Percentiles rank a stretch among this genome's conserved stretches.
These are phyloP conservation scores for Fagopyrum esculentum DNA, from an alignment of 148 eudicot genomes.

Conservation along the genomic window DNA sequence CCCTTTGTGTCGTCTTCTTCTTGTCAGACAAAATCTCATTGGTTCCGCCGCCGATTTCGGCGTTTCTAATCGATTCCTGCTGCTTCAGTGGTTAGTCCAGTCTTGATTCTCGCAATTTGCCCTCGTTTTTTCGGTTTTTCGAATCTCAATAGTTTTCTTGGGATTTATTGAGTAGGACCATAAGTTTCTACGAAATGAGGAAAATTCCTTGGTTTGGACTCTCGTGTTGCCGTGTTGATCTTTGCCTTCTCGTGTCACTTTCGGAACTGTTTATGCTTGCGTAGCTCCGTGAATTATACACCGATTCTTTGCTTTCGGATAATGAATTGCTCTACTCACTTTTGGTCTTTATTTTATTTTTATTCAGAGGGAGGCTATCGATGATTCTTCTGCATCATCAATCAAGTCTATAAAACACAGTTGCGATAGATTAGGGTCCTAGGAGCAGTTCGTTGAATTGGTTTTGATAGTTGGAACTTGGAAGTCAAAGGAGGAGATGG, in stretches of 20 bases:
- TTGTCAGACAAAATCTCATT: slow-evolving; percentile 1
- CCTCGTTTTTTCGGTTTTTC: background rate
- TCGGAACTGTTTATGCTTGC: slow-evolving; percentile 5
- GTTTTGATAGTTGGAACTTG: background rate
- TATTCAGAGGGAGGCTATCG: background rate
- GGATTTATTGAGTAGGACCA: background rate
- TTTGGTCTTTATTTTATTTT: background rate
- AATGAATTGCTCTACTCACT: background rate
- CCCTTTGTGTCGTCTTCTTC: background rate
- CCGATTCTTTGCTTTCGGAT: background rate
- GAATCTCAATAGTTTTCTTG: background rate
- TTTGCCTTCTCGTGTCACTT: slow-evolving; percentile 1
- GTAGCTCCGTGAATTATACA: background rate
- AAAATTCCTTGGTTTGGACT: background rate
- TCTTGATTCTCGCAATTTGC: background rate
- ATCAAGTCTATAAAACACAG: background rate
- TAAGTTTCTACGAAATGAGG: background rate
- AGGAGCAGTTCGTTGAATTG: background rate
- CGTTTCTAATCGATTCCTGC: background rate
- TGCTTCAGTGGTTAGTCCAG: background rate
- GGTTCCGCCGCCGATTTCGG: background rate
- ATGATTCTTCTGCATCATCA: background rate
- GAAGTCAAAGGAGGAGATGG: background rate
- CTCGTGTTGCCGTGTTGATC: slow-evolving; percentile 7
- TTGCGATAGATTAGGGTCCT: slow-evolving; percentile 1